These are phyloP conservation scores for Lodderomyces jiufengensis DNA, from an alignment of 1,139 yeast species.

Conservation along the genomic window DNA sequence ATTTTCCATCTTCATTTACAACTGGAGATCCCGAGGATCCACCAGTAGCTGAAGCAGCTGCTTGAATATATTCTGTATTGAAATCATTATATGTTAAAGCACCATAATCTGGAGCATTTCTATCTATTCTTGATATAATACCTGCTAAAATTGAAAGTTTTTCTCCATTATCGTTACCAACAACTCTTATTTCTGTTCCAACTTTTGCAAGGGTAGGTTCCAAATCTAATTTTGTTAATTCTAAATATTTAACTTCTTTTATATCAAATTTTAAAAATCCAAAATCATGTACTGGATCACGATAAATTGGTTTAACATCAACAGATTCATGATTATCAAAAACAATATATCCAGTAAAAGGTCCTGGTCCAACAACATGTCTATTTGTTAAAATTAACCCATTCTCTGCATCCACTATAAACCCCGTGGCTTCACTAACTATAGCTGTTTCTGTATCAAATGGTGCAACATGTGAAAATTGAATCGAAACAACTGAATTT, in stretches of 20 bases:
- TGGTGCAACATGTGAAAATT: slow-evolving; percentile 79
- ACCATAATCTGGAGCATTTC: slow-evolving; percentile 95
- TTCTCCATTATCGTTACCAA: slow-evolving; percentile 97
- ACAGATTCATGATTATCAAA: slow-evolving; percentile 95
- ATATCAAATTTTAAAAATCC: slow-evolving; percentile 81
- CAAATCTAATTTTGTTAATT: slow-evolving; percentile 60
- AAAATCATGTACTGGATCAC: slow-evolving; percentile 86
- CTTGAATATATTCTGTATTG: slow-evolving; percentile 94
- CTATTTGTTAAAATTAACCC: slow-evolving; percentile 89
- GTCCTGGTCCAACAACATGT: slow-evolving; percentile 95
- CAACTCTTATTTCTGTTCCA: slow-evolving; percentile 89
- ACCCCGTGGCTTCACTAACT: slow-evolving; percentile 91
- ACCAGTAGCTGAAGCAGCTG: slow-evolving; percentile 94
- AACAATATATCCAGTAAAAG: slow-evolving; percentile 85
- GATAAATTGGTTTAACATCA: slow-evolving; percentile 75
- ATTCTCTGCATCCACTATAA: slow-evolving; percentile 78
- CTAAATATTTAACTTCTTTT: slow-evolving; percentile 65
- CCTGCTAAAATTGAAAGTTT: slow-evolving; percentile 86
- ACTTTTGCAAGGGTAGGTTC: slow-evolving; percentile 82
- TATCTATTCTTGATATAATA: slow-evolving; percentile 82
- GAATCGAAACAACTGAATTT: slow-evolving; percentile 82
- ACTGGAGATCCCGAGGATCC: slow-evolving; percentile 97
- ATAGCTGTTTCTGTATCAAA: slow-evolving; percentile 83
- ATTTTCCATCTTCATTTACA: slow-evolving; percentile 80
- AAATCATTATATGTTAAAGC: slow-evolving; percentile 87